Base-by-base conservation (phyloP, 495 filamentous ascomycete species). In the Penicillium parvum region DNA sequence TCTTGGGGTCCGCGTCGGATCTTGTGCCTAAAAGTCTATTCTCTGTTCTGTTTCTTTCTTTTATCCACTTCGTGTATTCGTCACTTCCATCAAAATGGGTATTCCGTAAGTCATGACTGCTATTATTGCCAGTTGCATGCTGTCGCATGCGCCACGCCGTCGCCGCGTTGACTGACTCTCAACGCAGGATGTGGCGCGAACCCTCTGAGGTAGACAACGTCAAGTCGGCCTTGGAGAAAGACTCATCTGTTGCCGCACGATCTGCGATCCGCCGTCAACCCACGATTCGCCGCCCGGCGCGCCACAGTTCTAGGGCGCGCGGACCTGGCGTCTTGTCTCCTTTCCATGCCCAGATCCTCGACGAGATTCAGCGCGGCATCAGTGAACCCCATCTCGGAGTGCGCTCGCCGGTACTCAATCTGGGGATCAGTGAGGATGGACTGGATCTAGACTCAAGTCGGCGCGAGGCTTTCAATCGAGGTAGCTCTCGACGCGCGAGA, bases 241-340 rank as follows among this genome's bases (percentile, higher is more conserved):
- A 82, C 37, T 55, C 69, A 14, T 74, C 82, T 32, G 76, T 82
- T 29, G 69, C 71, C 43, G 68, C 78, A 49, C 84, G 88, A 54
- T 90, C 86, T 17, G 58, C 82, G 5, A 94, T 94, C 49, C 81
- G 86, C 42, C 78, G 82, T 53, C 66, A 72, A 55, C 46, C 64
- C 44, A 61, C 63, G 37, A 53, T 71, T 41, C 74, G 74, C 10
- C 62, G 64, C 26, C 48, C 59, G 15, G 60, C 58, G 34, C 63
- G 60, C 45, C 55, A 65, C 46, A 36, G 32, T 40, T 41, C 55
- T 26, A 59, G 57, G 18, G 50, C 57, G 43, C 68, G 65, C 40
- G 59, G 64, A 26, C 50, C 50, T 32, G 58, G 55, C 15, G 43
- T 63, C 26, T 44, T 65, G 33, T 53, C 61, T 15, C 55, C 57